Conservation (phyloP, 768 basidiomycete genomes). For the Mrakia blollopis region DNA sequence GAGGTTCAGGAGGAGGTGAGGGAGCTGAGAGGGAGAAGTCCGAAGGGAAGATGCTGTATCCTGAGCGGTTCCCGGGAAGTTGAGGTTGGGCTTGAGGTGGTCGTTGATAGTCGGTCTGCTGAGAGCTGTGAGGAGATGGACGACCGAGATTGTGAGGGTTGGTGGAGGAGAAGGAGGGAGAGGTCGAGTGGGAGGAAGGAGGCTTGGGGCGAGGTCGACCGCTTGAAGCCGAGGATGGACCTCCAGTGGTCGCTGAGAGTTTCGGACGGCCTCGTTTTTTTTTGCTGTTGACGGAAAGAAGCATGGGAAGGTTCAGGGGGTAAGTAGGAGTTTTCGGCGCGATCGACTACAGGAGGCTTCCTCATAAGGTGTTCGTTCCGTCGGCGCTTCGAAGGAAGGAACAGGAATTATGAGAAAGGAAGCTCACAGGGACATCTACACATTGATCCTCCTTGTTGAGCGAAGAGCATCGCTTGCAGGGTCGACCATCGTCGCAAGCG, state of each 20-base stretch:
- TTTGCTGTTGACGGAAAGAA: background rate
- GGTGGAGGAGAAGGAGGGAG: background rate
- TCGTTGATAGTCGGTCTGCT: background rate
- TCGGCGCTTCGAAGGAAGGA: too few relatives aligned
- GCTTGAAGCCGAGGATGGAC: background rate
- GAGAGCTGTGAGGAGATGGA: background rate
- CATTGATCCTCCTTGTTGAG: constrained; percentile 5
- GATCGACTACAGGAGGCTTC: too few relatives aligned
- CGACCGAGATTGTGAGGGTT: background rate
- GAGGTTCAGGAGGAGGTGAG: background rate
- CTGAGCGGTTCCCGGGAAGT: background rate
- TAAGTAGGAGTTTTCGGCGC: too few relatives aligned
- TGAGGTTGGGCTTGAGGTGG: background rate
- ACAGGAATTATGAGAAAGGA: too few relatives aligned
- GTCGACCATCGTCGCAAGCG: constrained; percentile 15
- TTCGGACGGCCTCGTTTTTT: background rate
- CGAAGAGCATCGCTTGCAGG: constrained; percentile 11
- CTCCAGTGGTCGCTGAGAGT: background rate
- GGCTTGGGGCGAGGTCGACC: background rate
- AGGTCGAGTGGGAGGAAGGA: background rate
- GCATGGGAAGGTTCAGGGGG: background rate
- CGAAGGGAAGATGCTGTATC: constrained; percentile 7
- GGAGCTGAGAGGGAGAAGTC: constrained; percentile 11
- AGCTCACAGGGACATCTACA: constrained; percentile 7
- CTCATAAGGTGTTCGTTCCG: too few relatives aligned